These are phyloP conservation scores for Leavenworthia alabamica DNA, from an alignment of 345 rosid species.

Conservation along the genomic window DNA sequence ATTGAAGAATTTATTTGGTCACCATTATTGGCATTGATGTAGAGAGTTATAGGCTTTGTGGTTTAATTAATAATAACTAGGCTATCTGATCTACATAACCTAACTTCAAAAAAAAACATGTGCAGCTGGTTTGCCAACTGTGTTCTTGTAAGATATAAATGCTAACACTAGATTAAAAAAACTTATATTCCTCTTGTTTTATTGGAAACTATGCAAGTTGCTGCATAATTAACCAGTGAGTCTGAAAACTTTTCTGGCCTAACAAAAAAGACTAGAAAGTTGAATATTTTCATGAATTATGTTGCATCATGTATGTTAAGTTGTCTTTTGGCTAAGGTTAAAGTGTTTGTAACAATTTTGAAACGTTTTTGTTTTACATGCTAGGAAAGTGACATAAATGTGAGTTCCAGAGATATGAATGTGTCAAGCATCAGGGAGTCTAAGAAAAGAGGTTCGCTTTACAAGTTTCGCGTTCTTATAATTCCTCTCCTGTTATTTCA, in stretches of 20 bases:
- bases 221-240: background rate
- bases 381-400: slow-evolving; percentile 19
- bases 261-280: background rate
- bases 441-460: slow-evolving; percentile 19
- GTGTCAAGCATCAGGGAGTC: slow-evolving; percentile 1
- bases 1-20: background rate
- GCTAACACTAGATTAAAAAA: slow-evolving; percentile 14
- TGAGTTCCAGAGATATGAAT: slow-evolving; percentile 21
- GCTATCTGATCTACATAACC: background rate
- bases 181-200: background rate
- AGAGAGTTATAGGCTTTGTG: background rate
- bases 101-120: background rate
- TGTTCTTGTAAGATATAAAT: background rate
- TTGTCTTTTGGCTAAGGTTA: background rate
- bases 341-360: background rate
- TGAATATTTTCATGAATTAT: background rate
- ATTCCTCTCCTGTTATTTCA: background rate
- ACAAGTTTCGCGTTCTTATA: background rate
- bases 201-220: slow-evolving; percentile 2
- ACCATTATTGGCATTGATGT: background rate
- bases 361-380: slow-evolving; percentile 12
- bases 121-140: background rate
- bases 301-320: background rate
- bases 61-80: background rate
- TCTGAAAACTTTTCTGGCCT: background rate